These are phyloP conservation scores for Senecio squalidus DNA, from an alignment of 140 eudicot species.

Conservation along the genomic window DNA sequence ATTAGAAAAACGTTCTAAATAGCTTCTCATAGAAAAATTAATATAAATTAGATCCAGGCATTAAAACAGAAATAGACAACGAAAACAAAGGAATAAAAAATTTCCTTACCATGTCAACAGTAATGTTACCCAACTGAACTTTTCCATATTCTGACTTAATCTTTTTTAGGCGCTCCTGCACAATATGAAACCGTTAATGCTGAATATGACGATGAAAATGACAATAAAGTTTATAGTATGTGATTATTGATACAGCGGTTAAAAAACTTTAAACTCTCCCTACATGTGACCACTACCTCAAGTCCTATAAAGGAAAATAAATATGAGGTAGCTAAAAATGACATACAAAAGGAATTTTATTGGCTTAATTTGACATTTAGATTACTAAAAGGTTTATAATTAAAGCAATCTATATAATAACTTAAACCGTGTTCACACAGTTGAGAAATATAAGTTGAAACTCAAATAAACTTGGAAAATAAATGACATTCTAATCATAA, in stretches of 20 bases:
- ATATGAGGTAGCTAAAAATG: too few species aligned
- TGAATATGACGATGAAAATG: too few species aligned
- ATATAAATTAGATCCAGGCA: not conserved
- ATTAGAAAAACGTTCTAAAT: not conserved
- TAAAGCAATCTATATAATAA: too few species aligned
- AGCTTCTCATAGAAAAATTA: not conserved
- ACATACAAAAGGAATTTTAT: not conserved
- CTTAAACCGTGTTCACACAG: conserved; percentile 4
- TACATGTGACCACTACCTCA: too few species aligned
- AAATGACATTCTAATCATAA: not conserved
- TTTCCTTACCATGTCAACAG: conserved; percentile 80
- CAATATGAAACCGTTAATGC: conserved; percentile 16
- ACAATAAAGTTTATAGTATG: too few species aligned
- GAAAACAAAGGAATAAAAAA: not conserved
- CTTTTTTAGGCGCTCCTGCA: conserved; percentile 90
- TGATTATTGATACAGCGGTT: too few species aligned
- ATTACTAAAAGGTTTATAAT: too few species aligned
- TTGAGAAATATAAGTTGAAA: not conserved
- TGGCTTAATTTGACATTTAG: not conserved
- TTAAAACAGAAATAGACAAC: not conserved
- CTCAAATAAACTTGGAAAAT: not conserved
- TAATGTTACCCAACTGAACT: conserved; percentile 91
- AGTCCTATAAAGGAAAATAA: too few species aligned
- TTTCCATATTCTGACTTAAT: conserved; percentile 88
- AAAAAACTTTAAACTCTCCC: too few species aligned